Evolutionary conservation across 495 filamentous ascomycete genomes (phyloP).

Genomic region (Pyronema domesticum): DNA sequence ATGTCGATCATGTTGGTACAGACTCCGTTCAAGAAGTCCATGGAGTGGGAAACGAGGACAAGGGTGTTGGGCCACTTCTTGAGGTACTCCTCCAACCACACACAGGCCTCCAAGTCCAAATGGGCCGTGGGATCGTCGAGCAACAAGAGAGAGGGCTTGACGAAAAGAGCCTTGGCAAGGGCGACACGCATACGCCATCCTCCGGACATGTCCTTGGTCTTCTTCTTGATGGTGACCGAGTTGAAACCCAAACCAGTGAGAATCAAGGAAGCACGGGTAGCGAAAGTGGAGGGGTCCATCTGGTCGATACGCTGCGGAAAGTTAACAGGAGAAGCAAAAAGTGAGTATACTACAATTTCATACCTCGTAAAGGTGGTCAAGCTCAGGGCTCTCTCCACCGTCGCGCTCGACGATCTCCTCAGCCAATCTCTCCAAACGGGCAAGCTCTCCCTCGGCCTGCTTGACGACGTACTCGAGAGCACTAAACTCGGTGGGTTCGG

Average conservation of each 20-base stretch:
- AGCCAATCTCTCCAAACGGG: conserved; percentile 65
- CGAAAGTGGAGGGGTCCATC: conserved; percentile 99
- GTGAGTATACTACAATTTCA: conserved; percentile 12
- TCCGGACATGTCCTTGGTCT: conserved; percentile 99
- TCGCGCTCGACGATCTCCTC: conserved; percentile 82
- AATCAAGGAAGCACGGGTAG: conserved; percentile 88
- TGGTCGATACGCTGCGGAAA: conserved; percentile 70
- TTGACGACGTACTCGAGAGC: conserved; percentile 93
- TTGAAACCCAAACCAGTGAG: conserved; percentile 98
- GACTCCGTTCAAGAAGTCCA: conserved; percentile 99
- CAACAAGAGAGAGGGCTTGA: conserved; percentile 85
- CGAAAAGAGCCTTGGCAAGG: conserved; percentile 92
- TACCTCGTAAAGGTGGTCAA: conserved; percentile 95
- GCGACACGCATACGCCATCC: conserved; percentile 99
- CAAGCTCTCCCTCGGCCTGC: conserved; percentile 88
- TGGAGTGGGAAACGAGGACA: conserved; percentile 86
- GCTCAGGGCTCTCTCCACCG: conserved; percentile 74
- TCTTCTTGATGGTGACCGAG: conserved; percentile 91
- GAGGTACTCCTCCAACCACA: conserved; percentile 98
- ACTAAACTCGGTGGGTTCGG: conserved; percentile 71
- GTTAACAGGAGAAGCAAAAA: conserved; percentile 24
- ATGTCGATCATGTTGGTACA: conserved; percentile 99
- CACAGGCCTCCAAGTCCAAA: conserved; percentile 97
- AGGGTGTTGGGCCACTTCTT: conserved; percentile 99
- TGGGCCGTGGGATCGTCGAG: conserved; percentile 98